Evolutionary conservation across 192 early-diverging fungal species (phyloP).

Genomic region (Backusella parvicylindrica): DNA sequence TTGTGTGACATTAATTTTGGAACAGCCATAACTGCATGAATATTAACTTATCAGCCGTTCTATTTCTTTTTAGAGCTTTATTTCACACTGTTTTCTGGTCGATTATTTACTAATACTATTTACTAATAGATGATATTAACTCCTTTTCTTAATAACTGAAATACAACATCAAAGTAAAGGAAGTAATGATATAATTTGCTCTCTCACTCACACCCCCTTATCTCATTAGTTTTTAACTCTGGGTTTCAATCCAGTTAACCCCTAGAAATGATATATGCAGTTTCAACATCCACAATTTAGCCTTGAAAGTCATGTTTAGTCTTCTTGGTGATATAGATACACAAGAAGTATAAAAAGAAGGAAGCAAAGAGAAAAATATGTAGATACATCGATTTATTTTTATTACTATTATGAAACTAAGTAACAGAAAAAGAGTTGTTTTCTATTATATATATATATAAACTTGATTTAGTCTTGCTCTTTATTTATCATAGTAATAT

Average conservation of each 20-base stretch:
- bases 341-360: neutral
- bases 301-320: neutral
- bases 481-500: neutral
- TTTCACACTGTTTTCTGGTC: neutral
- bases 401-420: neutral
- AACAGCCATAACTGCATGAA: neutral
- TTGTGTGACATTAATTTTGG: neutral
- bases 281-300: neutral
- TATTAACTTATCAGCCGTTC: neutral
- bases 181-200: neutral
- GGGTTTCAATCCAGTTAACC: neutral
- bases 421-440: neutral
- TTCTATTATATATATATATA: too few relatives aligned
- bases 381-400: neutral
- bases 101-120: neutral
- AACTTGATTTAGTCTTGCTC: neutral
- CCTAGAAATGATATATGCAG: neutral
- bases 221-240: neutral
- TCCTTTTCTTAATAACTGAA: neutral
- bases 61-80: neutral
- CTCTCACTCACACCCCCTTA: neutral
- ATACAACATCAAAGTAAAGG: neutral
- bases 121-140: neutral
- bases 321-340: neutral
- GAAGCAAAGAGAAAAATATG: neutral